These are phyloP conservation scores for Raffaelea albimanens DNA, from an alignment of 2,329 filamentous ascomycete species.

Conservation along the genomic window DNA sequence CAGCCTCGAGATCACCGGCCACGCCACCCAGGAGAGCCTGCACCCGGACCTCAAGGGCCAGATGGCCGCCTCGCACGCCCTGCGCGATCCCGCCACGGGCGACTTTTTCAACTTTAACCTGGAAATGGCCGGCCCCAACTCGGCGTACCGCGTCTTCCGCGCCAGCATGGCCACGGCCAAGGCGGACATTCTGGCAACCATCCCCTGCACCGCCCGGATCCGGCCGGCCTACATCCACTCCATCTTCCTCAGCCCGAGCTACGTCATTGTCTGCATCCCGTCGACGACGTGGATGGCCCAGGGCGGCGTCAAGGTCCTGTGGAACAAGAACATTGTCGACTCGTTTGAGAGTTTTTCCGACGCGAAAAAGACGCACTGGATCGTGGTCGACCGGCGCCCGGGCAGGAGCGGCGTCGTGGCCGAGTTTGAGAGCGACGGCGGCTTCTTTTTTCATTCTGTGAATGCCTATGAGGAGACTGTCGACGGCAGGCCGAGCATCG, in stretches of 20 bases:
- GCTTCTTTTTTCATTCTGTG: conserved; percentile 72
- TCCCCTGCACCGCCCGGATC: conserved; percentile 19
- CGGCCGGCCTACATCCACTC: conserved; percentile 72
- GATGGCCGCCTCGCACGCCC: conserved; percentile 61
- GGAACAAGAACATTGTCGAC: conserved; percentile 58
- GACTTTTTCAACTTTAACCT: conserved; percentile 79
- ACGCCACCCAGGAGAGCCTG: conserved; percentile 49
- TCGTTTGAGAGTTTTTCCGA: conserved; percentile 55
- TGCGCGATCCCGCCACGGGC: conserved; percentile 61
- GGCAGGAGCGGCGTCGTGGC: conserved; percentile 50
- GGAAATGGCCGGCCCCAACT: conserved; percentile 37
- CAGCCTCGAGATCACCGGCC: conserved; percentile 62
- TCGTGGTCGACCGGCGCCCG: conserved; percentile 58
- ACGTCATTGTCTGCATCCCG: conserved; percentile 66
- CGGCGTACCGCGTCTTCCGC: conserved; percentile 62
- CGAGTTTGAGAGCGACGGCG: conserved; percentile 55
- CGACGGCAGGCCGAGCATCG: conserved; percentile 36
- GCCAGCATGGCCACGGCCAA: conserved; percentile 50
- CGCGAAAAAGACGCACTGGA: conserved; percentile 53
- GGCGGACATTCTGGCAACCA: conserved; percentile 57
- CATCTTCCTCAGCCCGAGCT: conserved; percentile 62
- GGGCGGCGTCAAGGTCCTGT: conserved; percentile 51
- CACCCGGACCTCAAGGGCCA: conserved; percentile 61
- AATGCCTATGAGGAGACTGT: conserved; percentile 63
- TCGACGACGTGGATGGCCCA: conserved; percentile 46